Conservation (phyloP, 495 filamentous ascomycete species). For the Xanthoparmelia taractica region DNA sequence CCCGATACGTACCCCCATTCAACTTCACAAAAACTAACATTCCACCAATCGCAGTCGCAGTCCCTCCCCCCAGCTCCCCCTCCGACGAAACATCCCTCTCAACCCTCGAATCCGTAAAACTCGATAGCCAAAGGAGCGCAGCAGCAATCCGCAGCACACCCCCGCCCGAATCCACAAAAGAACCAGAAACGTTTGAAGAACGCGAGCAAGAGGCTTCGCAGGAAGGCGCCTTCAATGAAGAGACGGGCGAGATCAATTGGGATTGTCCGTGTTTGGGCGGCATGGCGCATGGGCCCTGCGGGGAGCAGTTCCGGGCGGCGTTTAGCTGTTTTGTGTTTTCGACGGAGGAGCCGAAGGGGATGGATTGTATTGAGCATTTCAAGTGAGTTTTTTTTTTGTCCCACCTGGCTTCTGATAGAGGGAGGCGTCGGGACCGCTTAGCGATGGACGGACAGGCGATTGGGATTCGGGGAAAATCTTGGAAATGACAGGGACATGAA, state of each 20-base stretch:
- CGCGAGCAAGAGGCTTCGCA: constrained; percentile 73
- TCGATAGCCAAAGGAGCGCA: constrained; percentile 7
- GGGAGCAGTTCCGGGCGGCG: constrained; percentile 84
- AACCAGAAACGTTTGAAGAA: constrained; percentile 38
- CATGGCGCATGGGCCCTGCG: constrained; percentile 95
- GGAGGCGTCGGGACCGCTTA: too few relatives aligned
- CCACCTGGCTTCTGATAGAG: too few relatives aligned
- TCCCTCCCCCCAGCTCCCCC: constrained; percentile 33
- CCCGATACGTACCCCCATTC: constrained; percentile 2
- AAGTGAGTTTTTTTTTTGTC: too few relatives aligned
- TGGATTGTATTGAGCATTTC: constrained; percentile 98
- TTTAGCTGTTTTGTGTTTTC: constrained; percentile 98
- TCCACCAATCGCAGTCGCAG: constrained; percentile 24
- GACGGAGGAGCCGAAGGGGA: constrained; percentile 92
- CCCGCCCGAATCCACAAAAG: constrained; percentile 20
- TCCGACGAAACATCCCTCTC: constrained; percentile 30
- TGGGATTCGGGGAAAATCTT: too few relatives aligned
- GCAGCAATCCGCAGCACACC: not conserved
- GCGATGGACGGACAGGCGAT: too few relatives aligned
- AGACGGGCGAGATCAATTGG: constrained; percentile 99
- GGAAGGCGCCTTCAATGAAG: constrained; percentile 91
- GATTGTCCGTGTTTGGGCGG: constrained; percentile 96
- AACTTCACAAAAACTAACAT: constrained; percentile 1
- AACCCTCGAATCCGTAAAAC: constrained; percentile 41
- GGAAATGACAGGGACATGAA: constrained; percentile 17